A percentile compares a stretch with the other conserved stretches of the same genome.
Conservation (phyloP, 345 rosid genomes). For the Boechera stricta region DNA sequence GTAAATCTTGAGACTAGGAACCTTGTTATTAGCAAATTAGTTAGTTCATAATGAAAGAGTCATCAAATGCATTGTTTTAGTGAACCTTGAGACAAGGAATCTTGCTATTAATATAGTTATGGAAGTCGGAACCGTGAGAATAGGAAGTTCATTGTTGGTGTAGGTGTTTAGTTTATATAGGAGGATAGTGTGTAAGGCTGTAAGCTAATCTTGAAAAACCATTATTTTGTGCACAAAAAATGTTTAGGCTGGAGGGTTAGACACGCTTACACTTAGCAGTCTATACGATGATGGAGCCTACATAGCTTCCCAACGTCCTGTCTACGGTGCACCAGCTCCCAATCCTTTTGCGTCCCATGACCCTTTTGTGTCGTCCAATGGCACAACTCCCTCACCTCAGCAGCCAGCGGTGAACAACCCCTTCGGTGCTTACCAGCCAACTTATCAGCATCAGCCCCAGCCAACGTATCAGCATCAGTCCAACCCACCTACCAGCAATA, state of each 20-base stretch:
- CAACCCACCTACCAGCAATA: conserved; percentile 36
- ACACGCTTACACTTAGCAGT: conserved; percentile 82
- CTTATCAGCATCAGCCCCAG: conserved; percentile 57
- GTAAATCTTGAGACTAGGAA: neutral
- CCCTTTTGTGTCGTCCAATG: conserved; percentile 65
- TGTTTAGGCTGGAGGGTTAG: conserved; percentile 93
- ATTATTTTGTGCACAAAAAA: neutral
- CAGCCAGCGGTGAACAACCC: conserved; percentile 58
- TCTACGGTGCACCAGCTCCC: conserved; percentile 81
- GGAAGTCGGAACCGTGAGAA: neutral
- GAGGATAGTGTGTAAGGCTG: neutral
- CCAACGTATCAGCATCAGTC: conserved; percentile 50
- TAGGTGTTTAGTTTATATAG: neutral
- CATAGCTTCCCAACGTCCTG: conserved; percentile 82
- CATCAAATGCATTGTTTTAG: neutral
- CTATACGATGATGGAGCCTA: conserved; percentile 84
- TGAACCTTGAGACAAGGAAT: neutral
- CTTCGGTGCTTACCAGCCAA: conserved; percentile 71
- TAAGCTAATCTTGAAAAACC: neutral
- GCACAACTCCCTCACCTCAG: conserved; percentile 53
- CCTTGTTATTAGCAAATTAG: neutral
- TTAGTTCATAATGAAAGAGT: neutral
- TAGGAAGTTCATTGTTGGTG: neutral
- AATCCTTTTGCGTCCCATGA: conserved; percentile 91
- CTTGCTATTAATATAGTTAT: neutral